Base-by-base conservation (phyloP, 1,139 yeast species). In the Yamadazyma diddensiae region DNA sequence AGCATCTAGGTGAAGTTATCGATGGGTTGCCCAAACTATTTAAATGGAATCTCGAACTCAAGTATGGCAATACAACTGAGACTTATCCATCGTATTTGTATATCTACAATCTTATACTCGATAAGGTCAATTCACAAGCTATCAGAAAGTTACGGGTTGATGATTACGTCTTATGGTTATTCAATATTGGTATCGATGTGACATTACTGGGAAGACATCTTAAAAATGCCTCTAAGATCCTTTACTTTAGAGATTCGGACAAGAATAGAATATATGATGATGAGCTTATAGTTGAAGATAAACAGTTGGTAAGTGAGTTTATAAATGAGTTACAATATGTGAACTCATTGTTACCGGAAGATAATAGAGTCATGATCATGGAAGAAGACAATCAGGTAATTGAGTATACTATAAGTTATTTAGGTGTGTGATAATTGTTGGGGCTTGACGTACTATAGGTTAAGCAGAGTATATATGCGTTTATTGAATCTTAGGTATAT, bases 81-180 rank as follows among this genome's bases (percentile, higher is more conserved):
- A 37, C 31, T 0, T 70, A 57, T 35, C 56, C 63, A 1, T 55
- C 66, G 1, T 54, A 57, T 35, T 44, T 63, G 11, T 66, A 55
- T 35, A 53, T 65, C 0, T 67, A 68, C 45, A 65, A 63, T 39
- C 43, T 61, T 2, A 50, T 74, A 2, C 36, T 70, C 15, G 77
- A 72, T 37, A 63, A 62, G 34, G 62, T 73, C 34, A 73, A 72
- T 45, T 62, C 73, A 1, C 52, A 62, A 33, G 80, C 78, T 0
- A 50, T 59, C 1, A 52, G 79, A 25, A 64, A 67, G 37, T 59
- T 73, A 29, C 85, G 82, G 50, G 77, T 88, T 79, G 69, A 70
- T 40, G 74, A 73, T 45, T 77, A 88, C 55, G 61, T 46, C 19
- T 30, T 79, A 1, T 82, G 88, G 87, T 68, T 80, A 1, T 69